Base-by-base conservation (phyloP, 163 green algal genomes). In the Prototheca cutis region DNA sequence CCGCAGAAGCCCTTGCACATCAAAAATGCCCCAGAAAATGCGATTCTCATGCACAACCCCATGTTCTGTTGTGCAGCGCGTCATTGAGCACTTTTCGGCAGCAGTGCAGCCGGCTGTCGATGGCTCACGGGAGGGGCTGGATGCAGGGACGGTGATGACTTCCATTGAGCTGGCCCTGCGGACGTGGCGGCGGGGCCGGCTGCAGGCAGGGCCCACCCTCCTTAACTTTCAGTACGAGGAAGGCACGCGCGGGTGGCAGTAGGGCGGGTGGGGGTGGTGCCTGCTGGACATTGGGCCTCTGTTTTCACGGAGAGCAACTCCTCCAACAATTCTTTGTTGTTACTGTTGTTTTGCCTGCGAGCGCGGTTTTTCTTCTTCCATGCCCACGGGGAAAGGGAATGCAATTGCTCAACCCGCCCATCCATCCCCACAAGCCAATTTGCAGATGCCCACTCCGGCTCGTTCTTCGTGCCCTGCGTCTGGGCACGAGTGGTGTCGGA, bases 211-310 rank as follows among this genome's bases (percentile, higher is more conserved):
- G 49, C 67, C 71, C 19, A 76, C 87, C 53, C 65, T 89, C 40
- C 59, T n/a, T n/a, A n/a, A 62, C 28, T 92, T 90, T 71, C 76
- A 73, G 0, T 90, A 92, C 49, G 84, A 92, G 66, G 84, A 92
- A 67, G 59, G 60, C 40, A 48, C 61, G 23, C 29, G n/a, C n/a
- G n/a, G 65, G 2, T 63, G 76, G 65, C 63, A 79, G 34, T 80
- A 79, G 49, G 49, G 47, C 10, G 47, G 47, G 47, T 2, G 23
- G 47, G 47, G 23, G 17, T 2, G 13, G 24, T 27, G n/a, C n/a
- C n/a, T n/a, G n/a, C n/a, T n/a, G n/a, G n/a, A n/a, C n/a, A n/a
- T n/a, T n/a, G n/a, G n/a, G n/a, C n/a, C n/a, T n/a, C n/a, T n/a
- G n/a, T n/a, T n/a, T n/a, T n/a, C n/a, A n/a, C n/a, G n/a, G n/a